Conservation (phyloP, 2,329 filamentous ascomycete species). For the Diaporthe citrichinensis region DNA sequence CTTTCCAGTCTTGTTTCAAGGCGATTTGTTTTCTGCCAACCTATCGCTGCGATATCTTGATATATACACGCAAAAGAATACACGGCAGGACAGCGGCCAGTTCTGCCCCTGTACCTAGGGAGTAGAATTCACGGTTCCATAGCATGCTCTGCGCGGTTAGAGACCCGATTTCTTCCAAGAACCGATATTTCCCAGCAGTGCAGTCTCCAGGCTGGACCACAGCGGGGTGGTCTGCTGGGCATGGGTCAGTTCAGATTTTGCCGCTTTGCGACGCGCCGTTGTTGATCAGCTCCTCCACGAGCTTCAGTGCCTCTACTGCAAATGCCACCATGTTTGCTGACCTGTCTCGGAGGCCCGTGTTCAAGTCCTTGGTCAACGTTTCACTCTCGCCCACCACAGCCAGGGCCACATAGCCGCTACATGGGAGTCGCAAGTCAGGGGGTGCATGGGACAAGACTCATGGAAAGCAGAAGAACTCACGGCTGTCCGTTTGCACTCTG, state of each 20-base stretch:
- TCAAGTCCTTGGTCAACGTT: slow-evolving; percentile 66
- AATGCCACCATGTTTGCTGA: slow-evolving; percentile 75
- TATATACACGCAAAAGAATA: background rate
- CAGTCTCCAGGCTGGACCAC: background rate
- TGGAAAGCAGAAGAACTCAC: slow-evolving; percentile 46
- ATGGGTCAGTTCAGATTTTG: slow-evolving; percentile 25
- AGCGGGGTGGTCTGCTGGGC: too few relatives aligned
- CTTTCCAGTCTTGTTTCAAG: background rate
- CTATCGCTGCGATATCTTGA: background rate
- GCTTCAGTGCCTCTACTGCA: slow-evolving; percentile 68
- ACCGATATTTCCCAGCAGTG: background rate
- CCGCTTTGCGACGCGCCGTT: background rate
- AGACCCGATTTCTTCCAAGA: background rate
- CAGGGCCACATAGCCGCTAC: slow-evolving; percentile 72
- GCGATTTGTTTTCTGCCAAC: background rate
- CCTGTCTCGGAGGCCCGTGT: slow-evolving; percentile 68
- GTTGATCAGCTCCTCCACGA: slow-evolving; percentile 69
- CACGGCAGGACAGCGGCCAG: background rate
- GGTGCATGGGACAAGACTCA: background rate
- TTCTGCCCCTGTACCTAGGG: too few relatives aligned
- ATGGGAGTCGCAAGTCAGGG: background rate
- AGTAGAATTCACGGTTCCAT: too few relatives aligned
- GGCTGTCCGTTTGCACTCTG: slow-evolving; percentile 69
- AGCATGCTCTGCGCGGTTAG: background rate
- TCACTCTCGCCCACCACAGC: slow-evolving; percentile 70